Percentiles rank a stretch among this genome's conserved stretches.
phyloP scores from a whole-genome alignment of 208 protist genomes.

The Dictyostelium gargantuum region DNA sequence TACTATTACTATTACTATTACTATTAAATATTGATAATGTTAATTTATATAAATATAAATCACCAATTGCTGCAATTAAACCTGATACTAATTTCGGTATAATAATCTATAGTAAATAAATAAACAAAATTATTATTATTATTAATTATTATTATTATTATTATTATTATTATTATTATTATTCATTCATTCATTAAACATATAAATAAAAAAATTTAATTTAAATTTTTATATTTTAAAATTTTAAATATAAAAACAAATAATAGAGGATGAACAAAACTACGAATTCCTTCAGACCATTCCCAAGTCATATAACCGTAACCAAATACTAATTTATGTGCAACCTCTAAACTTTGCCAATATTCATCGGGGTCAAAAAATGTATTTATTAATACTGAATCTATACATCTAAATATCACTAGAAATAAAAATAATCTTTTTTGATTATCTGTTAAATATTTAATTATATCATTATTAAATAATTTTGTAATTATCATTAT shows the following conservation, averaged over 20 bases:
- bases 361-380: slow-evolving; percentile 82
- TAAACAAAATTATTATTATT: neutral
- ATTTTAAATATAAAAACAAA: slow-evolving; percentile 72
- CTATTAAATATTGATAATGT: neutral
- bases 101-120: slow-evolving; percentile 11
- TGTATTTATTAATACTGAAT: slow-evolving; percentile 67
- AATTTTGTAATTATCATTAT: neutral
- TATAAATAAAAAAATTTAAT: slow-evolving; percentile 68
- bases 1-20: too few relatives aligned
- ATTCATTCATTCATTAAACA: neutral
- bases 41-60: slow-evolving; percentile 58
- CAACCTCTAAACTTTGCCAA: slow-evolving; percentile 83
- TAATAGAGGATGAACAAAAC: slow-evolving; percentile 78
- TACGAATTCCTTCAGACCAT: slow-evolving; percentile 71
- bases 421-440: slow-evolving; percentile 19
- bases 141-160: neutral
- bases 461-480: neutral
- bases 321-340: slow-evolving; percentile 78
- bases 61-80: slow-evolving; percentile 19
- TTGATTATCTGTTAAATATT: neutral
- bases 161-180: neutral
- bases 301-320: slow-evolving; percentile 84
- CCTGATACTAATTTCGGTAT: slow-evolving; percentile 30
- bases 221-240: slow-evolving; percentile 67
- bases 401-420: neutral